Base-by-base conservation (phyloP, 208 protist species). In the Leishmania tropica region DNA sequence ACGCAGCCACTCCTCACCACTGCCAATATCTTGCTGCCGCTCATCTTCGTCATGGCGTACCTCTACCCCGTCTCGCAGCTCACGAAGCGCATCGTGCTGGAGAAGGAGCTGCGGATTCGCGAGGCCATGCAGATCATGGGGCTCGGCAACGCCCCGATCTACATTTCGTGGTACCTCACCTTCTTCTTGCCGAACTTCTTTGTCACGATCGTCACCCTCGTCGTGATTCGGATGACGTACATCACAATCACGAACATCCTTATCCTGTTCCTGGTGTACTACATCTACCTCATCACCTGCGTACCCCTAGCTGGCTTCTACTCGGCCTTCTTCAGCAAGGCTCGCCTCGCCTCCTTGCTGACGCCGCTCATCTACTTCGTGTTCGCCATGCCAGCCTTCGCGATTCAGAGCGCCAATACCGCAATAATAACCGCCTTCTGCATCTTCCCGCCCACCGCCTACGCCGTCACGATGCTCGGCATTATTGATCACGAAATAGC, bases 121-220 rank as follows among this genome's bases (percentile, higher is more conserved):
- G 90, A 97, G 75, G 89, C 90, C 8, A 90, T 96, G 88, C 85
- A 93, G 37, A 96, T 97, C 78, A 97, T 97, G 94, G 94, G 94
- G n/a, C 84, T 97, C 19, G 76, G 74, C 37, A 79, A 91, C 81
- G 35, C 75, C 37, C 79, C 86, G n/a, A 87, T 94, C 75, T 94
- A 93, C 74, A 83, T 92, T 74, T 58, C 80, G 58, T 77, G 82
- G 58, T 85, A 81, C 62, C 21, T 92, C 17, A 47, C 85, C 11
- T 67, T 83, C n/a, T 95, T 87, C 81, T n/a, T 87, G 21, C 82
- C 82, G 21, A 85, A 85, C 37, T 87, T 91, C 68, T 19, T 96
- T 8, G 65, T 93, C 71, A 88, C 87, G 62, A 60, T 88, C 37
- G 64, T 93, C 51, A 79, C 88, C 70, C 70, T 96, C 10, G 37